These are phyloP conservation scores for Lactifluus piperatus DNA, from an alignment of 768 basidiomycete genomes.

Conservation along the genomic window DNA sequence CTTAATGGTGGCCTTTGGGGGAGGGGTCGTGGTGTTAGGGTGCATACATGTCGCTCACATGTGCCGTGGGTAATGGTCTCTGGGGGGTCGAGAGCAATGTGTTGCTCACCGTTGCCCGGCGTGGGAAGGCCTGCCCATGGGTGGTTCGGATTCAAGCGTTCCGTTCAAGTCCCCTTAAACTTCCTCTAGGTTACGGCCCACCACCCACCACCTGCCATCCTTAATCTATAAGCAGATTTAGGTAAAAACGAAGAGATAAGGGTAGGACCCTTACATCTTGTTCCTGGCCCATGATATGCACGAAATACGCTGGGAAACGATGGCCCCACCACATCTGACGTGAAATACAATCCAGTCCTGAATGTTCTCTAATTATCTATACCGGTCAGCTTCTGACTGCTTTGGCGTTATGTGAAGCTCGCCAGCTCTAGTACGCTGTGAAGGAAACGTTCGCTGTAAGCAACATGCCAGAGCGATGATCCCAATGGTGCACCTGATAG, in stretches of 20 bases:
- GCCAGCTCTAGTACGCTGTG: slow-evolving; percentile 78
- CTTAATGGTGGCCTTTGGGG: too few relatives aligned
- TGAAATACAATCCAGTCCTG: slow-evolving; percentile 99
- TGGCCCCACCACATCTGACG: slow-evolving; percentile 99
- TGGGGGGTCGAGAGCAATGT: too few relatives aligned
- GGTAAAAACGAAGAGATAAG: not conserved
- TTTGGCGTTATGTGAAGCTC: slow-evolving; percentile 80
- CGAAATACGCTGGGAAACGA: slow-evolving; percentile 89
- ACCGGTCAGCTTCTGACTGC: slow-evolving; percentile 89
- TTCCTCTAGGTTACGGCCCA: slow-evolving; percentile 70
- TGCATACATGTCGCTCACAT: too few relatives aligned
- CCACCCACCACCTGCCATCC: slow-evolving; percentile 84
- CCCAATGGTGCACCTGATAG: slow-evolving; percentile 54
- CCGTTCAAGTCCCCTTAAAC: too few relatives aligned
- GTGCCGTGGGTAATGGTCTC: too few relatives aligned
- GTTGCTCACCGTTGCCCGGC: too few relatives aligned
- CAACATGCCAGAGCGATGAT: not conserved
- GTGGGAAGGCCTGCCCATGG: too few relatives aligned
- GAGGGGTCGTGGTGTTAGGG: too few relatives aligned
- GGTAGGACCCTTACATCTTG: slow-evolving; percentile 45
- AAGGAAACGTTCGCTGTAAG: not conserved
- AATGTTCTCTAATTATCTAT: slow-evolving; percentile 87
- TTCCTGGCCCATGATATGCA: slow-evolving; percentile 68
- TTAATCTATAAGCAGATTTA: slow-evolving; percentile 34
- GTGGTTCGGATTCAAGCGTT: too few relatives aligned